Evolutionary conservation across 2,329 filamentous ascomycete species (phyloP).

Genomic region (Pseudopyrenochaeta lycopersici): DNA sequence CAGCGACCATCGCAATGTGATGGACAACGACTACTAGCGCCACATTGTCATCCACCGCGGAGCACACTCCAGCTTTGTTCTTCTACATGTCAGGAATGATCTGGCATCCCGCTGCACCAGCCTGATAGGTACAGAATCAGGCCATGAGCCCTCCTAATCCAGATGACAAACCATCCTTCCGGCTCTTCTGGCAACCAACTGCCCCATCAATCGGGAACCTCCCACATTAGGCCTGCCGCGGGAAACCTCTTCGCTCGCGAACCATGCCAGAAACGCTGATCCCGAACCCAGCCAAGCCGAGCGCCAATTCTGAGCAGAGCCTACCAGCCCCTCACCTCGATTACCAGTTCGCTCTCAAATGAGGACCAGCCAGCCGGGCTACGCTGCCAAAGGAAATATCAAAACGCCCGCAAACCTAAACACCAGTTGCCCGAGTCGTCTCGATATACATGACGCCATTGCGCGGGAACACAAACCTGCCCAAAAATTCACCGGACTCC

Average conservation of each 20-base stretch:
- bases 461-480: constrained; percentile 7
- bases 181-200: background rate
- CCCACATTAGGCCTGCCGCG: background rate
- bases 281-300: constrained; percentile 5
- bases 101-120: background rate
- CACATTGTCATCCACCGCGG: constrained; percentile 3
- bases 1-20: constrained; percentile 3
- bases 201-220: background rate
- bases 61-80: background rate
- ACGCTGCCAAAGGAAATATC: background rate
- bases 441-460: constrained; percentile 12
- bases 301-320: constrained; percentile 7
- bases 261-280: constrained; percentile 1
- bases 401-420: constrained; percentile 1
- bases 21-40: constrained; percentile 6
- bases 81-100: background rate
- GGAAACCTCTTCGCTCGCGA: background rate
- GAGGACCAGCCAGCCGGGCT: background rate
- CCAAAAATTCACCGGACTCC: constrained; percentile 10
- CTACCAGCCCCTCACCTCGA: constrained; percentile 4
- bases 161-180: background rate
- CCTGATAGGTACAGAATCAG: background rate
- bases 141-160: background rate
- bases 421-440: background rate
- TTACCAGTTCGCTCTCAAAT: constrained; percentile 11